These are phyloP conservation scores for Pythium monospermum DNA, from an alignment of 352 stramenopile genomes.

Conservation along the genomic window DNA sequence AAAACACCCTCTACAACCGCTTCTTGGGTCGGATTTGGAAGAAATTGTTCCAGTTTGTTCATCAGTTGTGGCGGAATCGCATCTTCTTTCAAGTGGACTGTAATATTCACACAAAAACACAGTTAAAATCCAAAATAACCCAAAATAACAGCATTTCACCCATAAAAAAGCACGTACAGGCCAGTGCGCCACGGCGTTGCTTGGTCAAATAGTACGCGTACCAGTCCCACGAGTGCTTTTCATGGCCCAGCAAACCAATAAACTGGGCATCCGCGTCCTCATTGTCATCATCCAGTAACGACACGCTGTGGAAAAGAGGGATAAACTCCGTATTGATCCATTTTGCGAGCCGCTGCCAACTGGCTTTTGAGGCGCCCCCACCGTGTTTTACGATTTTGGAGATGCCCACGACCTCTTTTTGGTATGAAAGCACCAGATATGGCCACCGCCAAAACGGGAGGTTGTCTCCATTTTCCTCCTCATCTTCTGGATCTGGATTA, in stretches of 20 bases:
- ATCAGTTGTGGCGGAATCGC: slow-evolving; percentile 57
- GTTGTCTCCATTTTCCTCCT: slow-evolving; percentile 51
- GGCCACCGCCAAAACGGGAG: slow-evolving; percentile 79
- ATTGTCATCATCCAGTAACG: too few species aligned
- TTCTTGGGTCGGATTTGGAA: slow-evolving; percentile 28
- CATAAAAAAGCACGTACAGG: slow-evolving; percentile 74
- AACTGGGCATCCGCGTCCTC: slow-evolving; percentile 37
- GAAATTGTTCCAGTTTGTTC: slow-evolving; percentile 52
- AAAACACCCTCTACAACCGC: slow-evolving; percentile 35
- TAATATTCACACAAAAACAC: slow-evolving; percentile 6
- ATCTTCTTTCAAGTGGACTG: slow-evolving; percentile 54
- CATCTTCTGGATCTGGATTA: too few species aligned
- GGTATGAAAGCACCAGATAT: slow-evolving; percentile 74
- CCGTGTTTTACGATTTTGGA: slow-evolving; percentile 38
- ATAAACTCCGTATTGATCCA: slow-evolving; percentile 68
- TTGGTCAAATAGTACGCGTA: slow-evolving; percentile 75
- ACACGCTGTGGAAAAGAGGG: slow-evolving; percentile 52
- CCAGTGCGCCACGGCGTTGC: slow-evolving; percentile 52
- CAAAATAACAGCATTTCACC: too few species aligned
- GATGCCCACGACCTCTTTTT: slow-evolving; percentile 44
- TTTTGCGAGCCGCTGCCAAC: slow-evolving; percentile 42
- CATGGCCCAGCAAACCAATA: slow-evolving; percentile 53
- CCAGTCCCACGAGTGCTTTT: slow-evolving; percentile 69
- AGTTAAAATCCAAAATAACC: too few species aligned
- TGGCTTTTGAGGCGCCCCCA: slow-evolving; percentile 38